Conservation (phyloP, 257 asterid species). For the Gentiana straminea region DNA sequence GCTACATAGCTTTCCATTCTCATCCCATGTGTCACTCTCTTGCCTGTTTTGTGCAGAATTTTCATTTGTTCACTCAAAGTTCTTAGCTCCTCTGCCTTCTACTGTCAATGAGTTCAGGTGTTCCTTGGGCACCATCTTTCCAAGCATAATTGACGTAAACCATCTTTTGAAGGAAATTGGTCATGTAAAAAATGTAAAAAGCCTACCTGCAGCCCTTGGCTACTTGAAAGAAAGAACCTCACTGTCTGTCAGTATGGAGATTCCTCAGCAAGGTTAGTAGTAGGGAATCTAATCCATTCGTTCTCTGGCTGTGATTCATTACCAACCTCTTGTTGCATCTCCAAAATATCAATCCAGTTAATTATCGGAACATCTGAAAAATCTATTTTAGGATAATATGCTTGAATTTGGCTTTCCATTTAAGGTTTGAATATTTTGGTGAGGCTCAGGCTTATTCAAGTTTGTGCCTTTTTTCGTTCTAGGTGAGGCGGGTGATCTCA, state of each 20-base stretch:
- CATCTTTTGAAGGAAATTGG: conserved; percentile 68
- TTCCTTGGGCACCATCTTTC: conserved; percentile 46
- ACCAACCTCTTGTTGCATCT: background rate
- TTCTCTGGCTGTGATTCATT: background rate
- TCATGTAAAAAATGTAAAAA: conserved; percentile 37
- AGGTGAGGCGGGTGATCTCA: conserved; percentile 30
- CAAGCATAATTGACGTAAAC: conserved; percentile 52
- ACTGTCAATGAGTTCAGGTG: conserved; percentile 51
- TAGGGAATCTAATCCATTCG: background rate
- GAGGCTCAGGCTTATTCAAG: conserved; percentile 3
- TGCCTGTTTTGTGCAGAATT: conserved; percentile 49
- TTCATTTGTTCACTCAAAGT: conserved; percentile 61
- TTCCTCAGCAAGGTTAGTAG: conserved; percentile 42
- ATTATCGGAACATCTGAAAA: background rate
- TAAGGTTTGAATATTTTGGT: background rate
- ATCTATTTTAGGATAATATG: background rate
- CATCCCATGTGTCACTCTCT: background rate
- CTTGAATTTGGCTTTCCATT: background rate
- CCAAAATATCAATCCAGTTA: background rate
- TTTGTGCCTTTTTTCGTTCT: conserved; percentile 3
- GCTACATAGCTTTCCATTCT: conserved; percentile 11
- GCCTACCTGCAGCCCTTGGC: conserved; percentile 46
- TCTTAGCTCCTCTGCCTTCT: conserved; percentile 64
- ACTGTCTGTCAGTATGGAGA: conserved; percentile 45
- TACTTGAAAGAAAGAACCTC: conserved; percentile 43